These are phyloP conservation scores for Microbotryum saponariae DNA, from an alignment of 1,284 basidiomycete species.

Conservation along the genomic window DNA sequence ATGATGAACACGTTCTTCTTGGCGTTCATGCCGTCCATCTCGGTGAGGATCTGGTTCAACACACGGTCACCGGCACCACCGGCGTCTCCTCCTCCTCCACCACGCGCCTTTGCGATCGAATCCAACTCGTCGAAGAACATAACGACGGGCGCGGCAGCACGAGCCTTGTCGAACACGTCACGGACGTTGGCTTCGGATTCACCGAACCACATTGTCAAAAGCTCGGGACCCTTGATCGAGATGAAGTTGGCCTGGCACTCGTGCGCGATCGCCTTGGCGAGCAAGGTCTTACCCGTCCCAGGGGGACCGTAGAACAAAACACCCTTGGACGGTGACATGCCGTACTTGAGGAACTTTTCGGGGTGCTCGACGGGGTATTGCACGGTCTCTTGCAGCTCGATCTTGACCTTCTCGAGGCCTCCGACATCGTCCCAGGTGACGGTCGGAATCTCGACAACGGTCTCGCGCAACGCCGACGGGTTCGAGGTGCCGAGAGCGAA, in stretches of 20 bases:
- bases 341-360: constrained; percentile 99
- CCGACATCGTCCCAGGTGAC: constrained; percentile 98
- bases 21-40: constrained; percentile 99
- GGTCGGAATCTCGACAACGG: constrained; percentile 90
- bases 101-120: constrained; percentile 95
- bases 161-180: constrained; percentile 98
- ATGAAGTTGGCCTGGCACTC: constrained; percentile 99
- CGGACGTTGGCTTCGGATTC: constrained; percentile 99
- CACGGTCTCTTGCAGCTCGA: constrained; percentile 97
- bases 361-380: constrained; percentile 99
- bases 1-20: constrained; percentile 83
- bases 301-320: constrained; percentile 95
- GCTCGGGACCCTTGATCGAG: constrained; percentile 89
- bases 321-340: constrained; percentile 98
- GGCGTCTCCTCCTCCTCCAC: constrained; percentile 65
- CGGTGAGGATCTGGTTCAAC: constrained; percentile 51
- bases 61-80: constrained; percentile 86
- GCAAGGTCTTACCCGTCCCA: constrained; percentile 90
- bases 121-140: constrained; percentile 99
- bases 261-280: constrained; percentile 96
- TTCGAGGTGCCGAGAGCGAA: constrained; percentile 90
- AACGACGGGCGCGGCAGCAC: constrained; percentile 95
- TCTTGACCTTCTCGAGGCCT: constrained; percentile 99
- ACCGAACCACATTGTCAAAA: constrained; percentile 99
- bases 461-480: constrained; percentile 93